Evolutionary conservation across 345 rosid species (phyloP).

Genomic region (Pistacia vera): DNA sequence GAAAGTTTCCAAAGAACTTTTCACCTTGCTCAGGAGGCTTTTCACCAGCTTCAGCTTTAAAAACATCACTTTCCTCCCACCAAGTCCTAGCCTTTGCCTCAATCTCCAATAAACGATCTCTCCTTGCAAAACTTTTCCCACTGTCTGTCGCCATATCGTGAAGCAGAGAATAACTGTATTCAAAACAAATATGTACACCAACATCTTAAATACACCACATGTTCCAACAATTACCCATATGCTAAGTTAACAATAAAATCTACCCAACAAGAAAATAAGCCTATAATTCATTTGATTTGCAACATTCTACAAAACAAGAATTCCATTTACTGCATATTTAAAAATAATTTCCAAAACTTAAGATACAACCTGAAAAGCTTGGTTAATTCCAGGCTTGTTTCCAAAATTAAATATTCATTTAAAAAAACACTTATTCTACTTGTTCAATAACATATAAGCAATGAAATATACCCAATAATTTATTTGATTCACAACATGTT

Average conservation of each 20-base stretch:
- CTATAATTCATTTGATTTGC: neutral
- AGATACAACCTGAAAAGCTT: neutral
- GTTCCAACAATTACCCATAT: neutral
- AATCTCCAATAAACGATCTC: conserved; percentile 76
- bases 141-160: conserved; percentile 70
- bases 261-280: no score
- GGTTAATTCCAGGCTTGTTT: neutral
- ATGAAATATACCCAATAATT: neutral
- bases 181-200: neutral
- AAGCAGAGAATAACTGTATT: conserved; percentile 37
- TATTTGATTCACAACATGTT: neutral
- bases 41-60: conserved; percentile 60
- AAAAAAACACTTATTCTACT: no score
- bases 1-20: conserved; percentile 79
- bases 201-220: no score
- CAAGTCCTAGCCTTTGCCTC: conserved; percentile 44
- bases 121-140: conserved; percentile 70
- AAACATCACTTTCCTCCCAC: conserved; percentile 82
- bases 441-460: no score
- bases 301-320: neutral
- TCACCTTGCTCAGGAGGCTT: conserved; percentile 54
- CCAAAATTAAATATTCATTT: no score
- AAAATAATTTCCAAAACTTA: neutral
- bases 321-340: no score
- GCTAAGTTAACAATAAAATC: no score